Evolutionary conservation across 495 filamentous ascomycete genomes (phyloP), one percentile per base, ranked within the genome.

Genomic region (Thozetella sp.): DNA sequence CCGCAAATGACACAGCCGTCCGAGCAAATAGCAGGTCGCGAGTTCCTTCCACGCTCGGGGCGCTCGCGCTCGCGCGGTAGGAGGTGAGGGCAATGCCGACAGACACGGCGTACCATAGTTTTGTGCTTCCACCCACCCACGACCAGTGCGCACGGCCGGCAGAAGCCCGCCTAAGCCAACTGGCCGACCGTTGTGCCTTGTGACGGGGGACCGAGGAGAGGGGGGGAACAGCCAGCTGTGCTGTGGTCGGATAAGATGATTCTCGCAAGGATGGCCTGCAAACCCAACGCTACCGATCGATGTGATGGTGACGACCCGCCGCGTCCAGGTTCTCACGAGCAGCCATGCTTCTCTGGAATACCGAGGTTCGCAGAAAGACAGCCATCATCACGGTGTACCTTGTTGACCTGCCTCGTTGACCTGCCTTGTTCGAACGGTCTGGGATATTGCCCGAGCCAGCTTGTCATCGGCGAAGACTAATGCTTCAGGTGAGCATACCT

Each of bases 401-500:
- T 15, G 30, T 15, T 37, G 6, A 37, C 30, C 30, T 37, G 6
- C 30, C 6, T 6, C 6, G 15, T 37, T 6, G 6, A 6, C 6
- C 30, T 6, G 6, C 30, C 30, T 6, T 37, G 30, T 15, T 37
- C 6, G 6, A 37, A 37, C 15, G 30, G 30, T n/a, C n/a, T n/a
- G 15, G 30, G 6, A 37, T 37, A 37, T 15, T 37, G 6, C 30
- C 30, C 30, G 6, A n/a, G n/a, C 30, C 15, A 15, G 30, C 6
- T 37, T 19, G 43, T 48, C 43, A 48, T 48, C 43, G 43, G 11
- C 43, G 43, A 20, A 19, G 20, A n/a, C n/a, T 11, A 48, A 9
- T 48, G 43, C 43, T 48, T 48, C 43, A 48, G 43, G 43, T 48
- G 43, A 19, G 43, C 43, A 48, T 48, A n/a, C n/a, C n/a, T n/a